Base-by-base conservation (phyloP, 2,329 filamentous ascomycete genomes). In the Venturiaceae sp. region DNA sequence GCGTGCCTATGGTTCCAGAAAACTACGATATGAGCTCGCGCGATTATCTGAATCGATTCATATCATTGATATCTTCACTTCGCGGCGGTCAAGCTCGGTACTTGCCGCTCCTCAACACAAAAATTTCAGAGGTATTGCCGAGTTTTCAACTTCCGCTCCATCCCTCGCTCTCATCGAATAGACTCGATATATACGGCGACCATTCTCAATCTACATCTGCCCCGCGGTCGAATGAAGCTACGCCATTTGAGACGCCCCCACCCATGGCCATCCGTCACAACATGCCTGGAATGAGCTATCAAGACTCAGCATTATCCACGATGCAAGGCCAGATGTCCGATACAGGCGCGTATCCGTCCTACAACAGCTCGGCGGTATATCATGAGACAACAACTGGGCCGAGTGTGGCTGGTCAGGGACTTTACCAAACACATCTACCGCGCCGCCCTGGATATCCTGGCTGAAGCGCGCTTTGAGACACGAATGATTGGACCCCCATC, bases 41-140 rank as follows among this genome's bases (percentile, higher is more conserved):
- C 36, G 87, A 92, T 65, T 85, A 90, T 66, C 81, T 95, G 5
- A 83, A 83, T 61, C 83, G 70, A 13, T 79, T 92, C 32, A 74
- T 88, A 41, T 82, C 81, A 60, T 78, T 90, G 8, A 77, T 91
- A 2, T 84, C 85, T 1, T 77, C 83, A 8, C 79, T 94, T 19
- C 87, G 88, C n/a, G 85, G 83, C 59, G 88, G 88, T 6, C 81
- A 92, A 59, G 81, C 86, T 62, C 85, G 87, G 55, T 94, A 90
- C 68, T 76, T 92, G 14, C 89, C 89, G 2, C 78, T 95, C 0
- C 78, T 95, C 1, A 73, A 94, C 58, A 82, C 81, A 68, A 94
- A 92, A 53, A 59, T 59, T 8, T 53, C 53, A 3, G 46, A 58
- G n/a, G 55, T 57, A 4, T 33, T 57, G 44, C 55, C 55, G 13